Base-by-base conservation (phyloP, 176 grass and related monocot genomes). In the Themeda triandra region DNA sequence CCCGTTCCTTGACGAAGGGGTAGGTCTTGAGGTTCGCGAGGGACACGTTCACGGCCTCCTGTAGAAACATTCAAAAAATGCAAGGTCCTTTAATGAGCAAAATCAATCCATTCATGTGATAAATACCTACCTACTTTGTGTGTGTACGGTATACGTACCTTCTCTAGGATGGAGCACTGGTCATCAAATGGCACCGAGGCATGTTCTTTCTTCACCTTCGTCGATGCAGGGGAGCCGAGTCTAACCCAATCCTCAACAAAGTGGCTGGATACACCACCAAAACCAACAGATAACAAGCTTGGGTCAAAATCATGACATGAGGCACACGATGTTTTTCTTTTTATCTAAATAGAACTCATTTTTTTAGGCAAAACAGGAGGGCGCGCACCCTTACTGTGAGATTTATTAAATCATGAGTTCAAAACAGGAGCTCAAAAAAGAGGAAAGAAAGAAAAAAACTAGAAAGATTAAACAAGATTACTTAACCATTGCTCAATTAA, bases 211-310 rank as follows among this genome's bases (percentile, higher is more conserved):
- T 85, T 63, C 69, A 95, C 96, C 86, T 95, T 94, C 46, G 86
- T 83, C 87, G 85, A 95, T 2, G 93, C 96, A 0, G 78, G 80
- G 18, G 53, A 71, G 5, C 93, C 84, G 14, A 95, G 88, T 78
- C 88, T 94, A 27, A 98, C 96, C 96, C 96, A 98, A 24, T 94
- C 89, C 89, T 98, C 96, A 0, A 98, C 94, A 65, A 95, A 98
- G 54, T 94, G 87, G 64, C 96, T 98, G 18, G 51, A 11, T 3
- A 13, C 15, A 37, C 12, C 4, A 42, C 32, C 24, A 36, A 37
- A 59, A 56, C 6, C 13, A 59, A 78, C 10, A 19, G 1, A 69
- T 29, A 85, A 11, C 8, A 42, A 17, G 25, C 6, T 63, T 1
- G 10, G 10, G 1, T 63, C n/a, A 63, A 27, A 13, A 63, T 63